Percentiles rank a stretch among this genome's conserved stretches.
Conservation (phyloP, 495 filamentous ascomycete genomes). For the Podospora anserina region DNA sequence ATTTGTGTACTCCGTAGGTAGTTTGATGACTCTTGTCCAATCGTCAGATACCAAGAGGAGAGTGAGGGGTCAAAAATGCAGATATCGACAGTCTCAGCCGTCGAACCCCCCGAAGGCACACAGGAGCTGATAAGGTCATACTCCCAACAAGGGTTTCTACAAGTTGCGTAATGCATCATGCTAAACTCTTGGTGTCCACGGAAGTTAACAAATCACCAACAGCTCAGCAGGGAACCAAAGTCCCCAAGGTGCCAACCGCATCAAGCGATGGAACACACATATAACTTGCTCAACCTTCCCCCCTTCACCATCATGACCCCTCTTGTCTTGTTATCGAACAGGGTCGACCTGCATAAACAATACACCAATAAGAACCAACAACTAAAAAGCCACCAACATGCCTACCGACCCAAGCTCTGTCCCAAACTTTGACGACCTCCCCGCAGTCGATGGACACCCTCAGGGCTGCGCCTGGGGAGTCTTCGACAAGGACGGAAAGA, state of each 20-base stretch:
- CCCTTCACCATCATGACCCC: not conserved
- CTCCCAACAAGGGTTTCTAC: too few relatives aligned
- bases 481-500: conserved; percentile 59
- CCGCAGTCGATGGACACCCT: conserved; percentile 56
- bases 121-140: too few relatives aligned
- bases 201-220: too few relatives aligned
- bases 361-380: not conserved
- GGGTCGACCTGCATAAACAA: not conserved
- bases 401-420: conserved; percentile 25
- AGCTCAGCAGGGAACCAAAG: too few relatives aligned
- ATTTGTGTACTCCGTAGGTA: too few relatives aligned
- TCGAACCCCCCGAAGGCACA: too few relatives aligned
- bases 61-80: too few relatives aligned
- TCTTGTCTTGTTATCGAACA: not conserved
- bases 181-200: too few relatives aligned
- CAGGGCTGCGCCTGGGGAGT: conserved; percentile 65
- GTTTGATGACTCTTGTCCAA: too few relatives aligned
- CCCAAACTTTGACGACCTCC: conserved; percentile 57
- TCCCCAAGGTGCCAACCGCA: not conserved
- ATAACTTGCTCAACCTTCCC: not conserved
- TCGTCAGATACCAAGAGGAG: too few relatives aligned
- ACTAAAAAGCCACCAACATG: not conserved
- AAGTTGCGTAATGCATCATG: too few relatives aligned
- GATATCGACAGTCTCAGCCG: too few relatives aligned
- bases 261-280: not conserved